Percentiles rank a stretch among this genome's conserved stretches.
Evolutionary conservation across 306 rosid genomes (phyloP).

Genomic region (Cucumis hystrix): DNA sequence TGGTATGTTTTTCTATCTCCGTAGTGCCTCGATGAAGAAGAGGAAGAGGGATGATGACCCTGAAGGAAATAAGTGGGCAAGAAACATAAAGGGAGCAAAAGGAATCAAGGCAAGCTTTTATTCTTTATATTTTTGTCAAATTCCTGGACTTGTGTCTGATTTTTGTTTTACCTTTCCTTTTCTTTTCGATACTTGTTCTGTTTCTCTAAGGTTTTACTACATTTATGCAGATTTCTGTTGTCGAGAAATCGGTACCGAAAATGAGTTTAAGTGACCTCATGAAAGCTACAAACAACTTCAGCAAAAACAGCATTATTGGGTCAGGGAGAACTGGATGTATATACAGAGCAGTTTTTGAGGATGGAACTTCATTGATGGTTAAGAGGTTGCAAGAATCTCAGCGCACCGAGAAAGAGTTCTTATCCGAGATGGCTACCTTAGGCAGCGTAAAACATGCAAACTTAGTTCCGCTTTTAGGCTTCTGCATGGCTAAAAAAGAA

Average conservation of each 20-base stretch:
- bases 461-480: slow-evolving; percentile 80
- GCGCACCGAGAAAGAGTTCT: slow-evolving; percentile 66
- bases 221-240: slow-evolving; percentile 55
- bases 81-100: slow-evolving; percentile 60
- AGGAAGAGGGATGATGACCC: slow-evolving; percentile 83
- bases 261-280: slow-evolving; percentile 86
- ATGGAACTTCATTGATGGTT: slow-evolving; percentile 70
- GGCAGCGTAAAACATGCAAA: slow-evolving; percentile 65
- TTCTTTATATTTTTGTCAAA: not conserved
- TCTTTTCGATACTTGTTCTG: not conserved
- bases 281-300: slow-evolving; percentile 84
- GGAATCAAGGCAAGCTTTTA: slow-evolving; percentile 52
- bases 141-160: not conserved
- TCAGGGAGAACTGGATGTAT: slow-evolving; percentile 80
- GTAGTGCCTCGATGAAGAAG: slow-evolving; percentile 39
- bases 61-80: slow-evolving; percentile 96
- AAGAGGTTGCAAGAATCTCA: slow-evolving; percentile 91
- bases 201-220: not conserved
- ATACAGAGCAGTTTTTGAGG: slow-evolving; percentile 63
- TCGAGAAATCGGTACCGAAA: slow-evolving; percentile 68
- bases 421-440: slow-evolving; percentile 72
- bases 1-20: slow-evolving; percentile 47
- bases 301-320: slow-evolving; percentile 54
- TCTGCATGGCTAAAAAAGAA: slow-evolving; percentile 77
- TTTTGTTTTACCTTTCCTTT: not conserved